Percentiles rank a stretch among this genome's conserved stretches.
Conservation (phyloP, 2,329 filamentous ascomycete genomes). For the Septoria petroselini region DNA sequence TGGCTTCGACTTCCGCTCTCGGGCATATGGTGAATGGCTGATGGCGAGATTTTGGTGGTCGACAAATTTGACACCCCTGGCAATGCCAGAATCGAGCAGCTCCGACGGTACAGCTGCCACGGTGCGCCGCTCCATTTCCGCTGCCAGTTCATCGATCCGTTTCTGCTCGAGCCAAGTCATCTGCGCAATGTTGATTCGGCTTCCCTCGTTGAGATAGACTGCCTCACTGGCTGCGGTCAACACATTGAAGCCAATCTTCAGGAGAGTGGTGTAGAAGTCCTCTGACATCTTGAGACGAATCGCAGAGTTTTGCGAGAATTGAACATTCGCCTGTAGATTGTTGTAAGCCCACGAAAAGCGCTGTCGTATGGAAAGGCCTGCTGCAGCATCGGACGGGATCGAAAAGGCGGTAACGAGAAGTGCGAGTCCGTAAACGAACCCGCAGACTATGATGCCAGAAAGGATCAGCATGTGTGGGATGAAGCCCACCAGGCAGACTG, state of each 20-base stretch:
- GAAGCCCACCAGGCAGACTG: conserved; percentile 91
- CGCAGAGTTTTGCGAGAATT: conserved; percentile 62
- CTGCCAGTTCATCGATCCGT: conserved; percentile 71
- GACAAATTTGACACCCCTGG: conserved; percentile 37
- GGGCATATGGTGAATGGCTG: conserved; percentile 56
- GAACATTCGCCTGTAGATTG: conserved; percentile 90
- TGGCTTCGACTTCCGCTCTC: conserved; percentile 58
- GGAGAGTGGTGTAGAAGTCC: conserved; percentile 89
- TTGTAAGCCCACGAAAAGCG: conserved; percentile 69
- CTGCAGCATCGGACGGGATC: conserved; percentile 52
- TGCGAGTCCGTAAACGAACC: conserved; percentile 72
- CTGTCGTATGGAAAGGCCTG: conserved; percentile 51
- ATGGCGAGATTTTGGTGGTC: conserved; percentile 36
- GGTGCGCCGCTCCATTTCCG: conserved; percentile 41
- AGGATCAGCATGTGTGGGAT: conserved; percentile 90
- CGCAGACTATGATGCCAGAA: conserved; percentile 71
- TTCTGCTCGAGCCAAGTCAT: conserved; percentile 93
- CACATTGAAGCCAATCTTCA: conserved; percentile 81
- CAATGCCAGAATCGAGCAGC: conserved; percentile 43
- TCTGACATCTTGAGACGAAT: conserved; percentile 80
- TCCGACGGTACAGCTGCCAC: conserved; percentile 43
- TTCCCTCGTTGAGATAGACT: conserved; percentile 90
- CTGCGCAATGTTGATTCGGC: conserved; percentile 65
- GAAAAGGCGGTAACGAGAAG: conserved; percentile 71
- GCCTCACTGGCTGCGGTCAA: conserved; percentile 93